phyloP scores from a whole-genome alignment of 345 rosid species.

The Populus ilicifolia region DNA sequence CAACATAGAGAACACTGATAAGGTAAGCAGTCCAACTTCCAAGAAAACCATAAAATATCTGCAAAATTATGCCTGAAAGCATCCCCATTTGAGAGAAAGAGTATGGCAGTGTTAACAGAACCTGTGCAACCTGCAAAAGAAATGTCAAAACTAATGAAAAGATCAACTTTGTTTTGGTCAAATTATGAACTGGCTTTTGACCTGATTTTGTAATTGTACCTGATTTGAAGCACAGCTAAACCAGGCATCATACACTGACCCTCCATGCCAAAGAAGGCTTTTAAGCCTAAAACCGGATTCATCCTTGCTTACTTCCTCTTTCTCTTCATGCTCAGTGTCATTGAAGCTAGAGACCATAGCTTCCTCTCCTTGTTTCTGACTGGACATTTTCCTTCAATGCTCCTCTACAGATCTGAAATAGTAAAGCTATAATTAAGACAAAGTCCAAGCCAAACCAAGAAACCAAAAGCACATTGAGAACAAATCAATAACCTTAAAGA shows the following conservation, averaged over 20 bases:
- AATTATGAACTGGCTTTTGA: not conserved
- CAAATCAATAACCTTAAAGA: not conserved
- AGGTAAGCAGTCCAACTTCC: constrained; percentile 96
- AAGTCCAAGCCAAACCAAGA: constrained; percentile 19
- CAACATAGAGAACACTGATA: constrained; percentile 72
- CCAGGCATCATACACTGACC: constrained; percentile 89
- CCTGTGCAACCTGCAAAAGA: constrained; percentile 73
- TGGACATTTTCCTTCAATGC: constrained; percentile 26
- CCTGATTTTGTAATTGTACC: constrained; percentile 21
- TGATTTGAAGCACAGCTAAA: constrained; percentile 86
- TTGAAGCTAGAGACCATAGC: not conserved
- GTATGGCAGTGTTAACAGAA: constrained; percentile 76
- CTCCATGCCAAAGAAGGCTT: constrained; percentile 75
- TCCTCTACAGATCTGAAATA: constrained; percentile 24
- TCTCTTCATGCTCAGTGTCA: not conserved
- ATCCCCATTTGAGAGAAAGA: constrained; percentile 90
- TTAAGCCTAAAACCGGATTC: constrained; percentile 39
- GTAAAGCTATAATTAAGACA: not conserved
- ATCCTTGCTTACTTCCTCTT: constrained; percentile 40
- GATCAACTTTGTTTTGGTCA: not conserved
- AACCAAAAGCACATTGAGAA: constrained; percentile 1
- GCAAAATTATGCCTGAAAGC: constrained; percentile 73
- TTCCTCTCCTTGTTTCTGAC: constrained; percentile 33
- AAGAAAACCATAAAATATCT: constrained; percentile 66
- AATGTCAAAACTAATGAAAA: not conserved